phyloP scores from a whole-genome alignment of 2,329 filamentous ascomycete species.

The Trichoderma koningii region DNA sequence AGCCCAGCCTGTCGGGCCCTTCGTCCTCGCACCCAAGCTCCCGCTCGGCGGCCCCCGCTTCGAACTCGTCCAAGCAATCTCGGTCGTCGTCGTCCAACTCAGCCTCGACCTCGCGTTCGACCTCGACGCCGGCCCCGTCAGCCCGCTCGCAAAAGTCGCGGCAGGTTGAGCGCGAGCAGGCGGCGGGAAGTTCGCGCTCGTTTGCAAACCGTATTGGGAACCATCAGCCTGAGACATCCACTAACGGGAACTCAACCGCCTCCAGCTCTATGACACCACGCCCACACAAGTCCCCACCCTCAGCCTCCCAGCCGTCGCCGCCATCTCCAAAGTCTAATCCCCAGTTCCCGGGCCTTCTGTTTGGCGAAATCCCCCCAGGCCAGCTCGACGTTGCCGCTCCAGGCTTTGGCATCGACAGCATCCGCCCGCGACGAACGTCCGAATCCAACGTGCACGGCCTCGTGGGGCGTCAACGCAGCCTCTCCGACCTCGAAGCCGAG shows the following conservation, averaged over 20 bases:
- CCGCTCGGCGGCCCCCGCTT: slow-evolving; percentile 36
- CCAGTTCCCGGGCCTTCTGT: slow-evolving; percentile 60
- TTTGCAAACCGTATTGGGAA: slow-evolving; percentile 52
- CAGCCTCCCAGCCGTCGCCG: slow-evolving; percentile 39
- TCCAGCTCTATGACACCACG: slow-evolving; percentile 42
- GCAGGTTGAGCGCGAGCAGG: slow-evolving; percentile 52
- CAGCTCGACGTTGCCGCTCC: slow-evolving; percentile 54
- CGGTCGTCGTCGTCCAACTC: slow-evolving; percentile 30
- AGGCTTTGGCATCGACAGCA: slow-evolving; percentile 62
- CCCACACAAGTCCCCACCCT: slow-evolving; percentile 39
- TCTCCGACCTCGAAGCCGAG: slow-evolving; percentile 59
- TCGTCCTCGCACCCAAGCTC: slow-evolving; percentile 45
- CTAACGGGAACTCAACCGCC: slow-evolving; percentile 40
- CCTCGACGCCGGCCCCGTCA: slow-evolving; percentile 28
- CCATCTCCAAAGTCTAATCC: slow-evolving; percentile 40
- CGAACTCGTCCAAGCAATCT: slow-evolving; percentile 31
- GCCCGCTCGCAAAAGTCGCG: slow-evolving; percentile 49
- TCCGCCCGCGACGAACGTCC: slow-evolving; percentile 63
- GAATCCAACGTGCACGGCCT: slow-evolving; percentile 67
- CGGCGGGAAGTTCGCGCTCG: slow-evolving; percentile 58
- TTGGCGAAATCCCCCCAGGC: slow-evolving; percentile 72
- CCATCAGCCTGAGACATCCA: slow-evolving; percentile 26
- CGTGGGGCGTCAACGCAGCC: slow-evolving; percentile 53
- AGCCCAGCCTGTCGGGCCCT: slow-evolving; percentile 30
- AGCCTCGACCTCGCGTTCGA: slow-evolving; percentile 18